Percentiles rank a stretch among this genome's conserved stretches.
phyloP scores from a whole-genome alignment of 306 rosid species.

The Rubus parviflorus region DNA sequence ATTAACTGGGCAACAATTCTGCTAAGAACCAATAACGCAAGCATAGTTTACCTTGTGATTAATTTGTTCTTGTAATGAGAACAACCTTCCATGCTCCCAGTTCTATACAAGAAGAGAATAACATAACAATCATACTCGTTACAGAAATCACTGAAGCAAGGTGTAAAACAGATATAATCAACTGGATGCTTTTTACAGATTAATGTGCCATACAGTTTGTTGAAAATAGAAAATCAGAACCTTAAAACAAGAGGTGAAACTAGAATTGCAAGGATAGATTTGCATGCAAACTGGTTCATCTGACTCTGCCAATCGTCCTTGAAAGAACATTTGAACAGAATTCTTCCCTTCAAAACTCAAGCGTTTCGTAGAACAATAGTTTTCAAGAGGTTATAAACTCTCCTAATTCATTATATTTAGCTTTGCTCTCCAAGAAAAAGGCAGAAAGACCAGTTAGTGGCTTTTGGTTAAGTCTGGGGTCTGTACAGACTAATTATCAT shows the following conservation, averaged over 20 bases:
- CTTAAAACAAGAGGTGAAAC: not conserved
- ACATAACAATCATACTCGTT: not conserved
- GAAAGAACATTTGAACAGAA: not conserved
- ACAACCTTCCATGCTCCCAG: conserved; percentile 76
- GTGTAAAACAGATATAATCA: not conserved
- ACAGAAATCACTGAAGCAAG: conserved; percentile 1
- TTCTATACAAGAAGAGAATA: conserved; percentile 45
- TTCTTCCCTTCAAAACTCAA: not conserved
- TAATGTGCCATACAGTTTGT: not conserved
- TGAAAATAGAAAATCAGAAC: conserved; percentile 1
- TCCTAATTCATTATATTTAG: not conserved
- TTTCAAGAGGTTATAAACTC: not conserved
- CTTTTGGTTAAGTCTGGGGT: not conserved
- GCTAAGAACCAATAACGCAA: conserved; percentile 13
- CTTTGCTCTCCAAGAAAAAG: not conserved
- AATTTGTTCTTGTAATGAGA: conserved; percentile 85
- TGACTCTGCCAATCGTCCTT: not conserved
- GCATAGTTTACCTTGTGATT: conserved; percentile 67
- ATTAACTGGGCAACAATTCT: conserved; percentile 1
- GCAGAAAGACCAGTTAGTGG: not conserved
- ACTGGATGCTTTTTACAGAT: conserved; percentile 2
- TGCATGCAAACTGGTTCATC: not conserved
- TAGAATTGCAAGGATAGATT: not conserved
- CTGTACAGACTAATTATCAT: not conserved
- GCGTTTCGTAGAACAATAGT: not conserved